Evolutionary conservation across 2,329 filamentous ascomycete genomes (phyloP).

Genomic region (Diplodia mutila): DNA sequence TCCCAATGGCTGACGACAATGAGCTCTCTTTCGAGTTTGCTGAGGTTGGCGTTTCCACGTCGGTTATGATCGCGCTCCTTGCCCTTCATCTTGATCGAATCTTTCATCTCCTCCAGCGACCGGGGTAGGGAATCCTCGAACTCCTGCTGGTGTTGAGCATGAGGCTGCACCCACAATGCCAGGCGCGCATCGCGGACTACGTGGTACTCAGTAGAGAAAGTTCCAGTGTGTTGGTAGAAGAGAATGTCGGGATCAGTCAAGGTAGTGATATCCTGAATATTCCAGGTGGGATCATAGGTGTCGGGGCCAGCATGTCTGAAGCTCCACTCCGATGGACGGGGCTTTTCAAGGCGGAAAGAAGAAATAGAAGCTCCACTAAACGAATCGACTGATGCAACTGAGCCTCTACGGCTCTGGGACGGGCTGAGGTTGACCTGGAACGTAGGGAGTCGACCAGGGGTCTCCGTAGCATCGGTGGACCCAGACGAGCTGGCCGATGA

Average conservation of each 20-base stretch:
- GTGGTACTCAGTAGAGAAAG: constrained; percentile 50
- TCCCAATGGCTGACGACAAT: constrained; percentile 22
- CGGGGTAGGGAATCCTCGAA: constrained; percentile 21
- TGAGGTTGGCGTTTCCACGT: constrained; percentile 10
- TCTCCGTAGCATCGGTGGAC: neutral
- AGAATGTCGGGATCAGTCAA: constrained; percentile 32
- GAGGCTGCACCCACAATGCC: constrained; percentile 10
- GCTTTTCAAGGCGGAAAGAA: neutral
- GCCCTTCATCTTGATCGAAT: constrained; percentile 19
- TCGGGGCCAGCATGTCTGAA: constrained; percentile 9
- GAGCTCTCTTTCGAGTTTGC: constrained; percentile 23
- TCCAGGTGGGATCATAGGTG: constrained; percentile 24
- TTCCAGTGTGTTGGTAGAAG: constrained; percentile 48
- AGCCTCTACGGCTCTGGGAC: neutral
- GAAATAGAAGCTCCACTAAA: neutral
- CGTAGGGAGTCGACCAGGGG: neutral
- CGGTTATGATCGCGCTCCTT: constrained; percentile 22
- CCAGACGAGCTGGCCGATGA: neutral
- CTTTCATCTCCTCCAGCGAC: constrained; percentile 23
- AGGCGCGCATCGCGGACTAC: constrained; percentile 21
- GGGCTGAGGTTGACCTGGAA: constrained; percentile 1
- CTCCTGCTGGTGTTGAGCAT: constrained; percentile 18
- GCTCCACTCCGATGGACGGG: neutral
- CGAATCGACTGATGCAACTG: neutral
- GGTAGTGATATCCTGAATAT: constrained; percentile 22